Conservation (phyloP, 2,329 filamentous ascomycete species). For the Calonectria montana region DNA sequence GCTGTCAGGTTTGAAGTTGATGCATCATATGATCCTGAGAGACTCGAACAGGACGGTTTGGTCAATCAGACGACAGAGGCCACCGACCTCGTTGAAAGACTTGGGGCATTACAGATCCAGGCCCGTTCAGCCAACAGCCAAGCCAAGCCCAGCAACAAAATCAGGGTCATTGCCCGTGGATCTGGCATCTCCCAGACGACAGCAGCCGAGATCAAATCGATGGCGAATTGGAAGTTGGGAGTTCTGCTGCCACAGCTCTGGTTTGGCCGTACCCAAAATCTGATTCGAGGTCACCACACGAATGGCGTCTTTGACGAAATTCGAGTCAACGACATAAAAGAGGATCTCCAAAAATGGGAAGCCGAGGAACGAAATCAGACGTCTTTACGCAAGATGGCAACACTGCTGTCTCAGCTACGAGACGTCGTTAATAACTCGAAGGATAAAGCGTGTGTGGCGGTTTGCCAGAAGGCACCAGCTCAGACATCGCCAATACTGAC, state of each 20-base stretch:
- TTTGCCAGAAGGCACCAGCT: neutral
- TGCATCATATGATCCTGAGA: constrained; percentile 18
- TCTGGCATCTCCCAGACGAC: neutral
- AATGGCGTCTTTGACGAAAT: constrained; percentile 30
- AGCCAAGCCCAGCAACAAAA: neutral
- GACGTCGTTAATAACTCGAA: neutral
- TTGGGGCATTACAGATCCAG: neutral
- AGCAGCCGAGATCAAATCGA: constrained; percentile 39
- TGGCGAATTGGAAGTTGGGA: neutral
- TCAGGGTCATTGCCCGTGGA: constrained; percentile 5
- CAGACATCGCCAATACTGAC: neutral
- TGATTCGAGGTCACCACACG: constrained; percentile 36
- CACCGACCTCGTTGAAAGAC: neutral
- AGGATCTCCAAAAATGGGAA: constrained; percentile 24
- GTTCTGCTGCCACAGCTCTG: constrained; percentile 39
- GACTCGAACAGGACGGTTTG: neutral
- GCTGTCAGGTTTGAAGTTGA: constrained; percentile 35
- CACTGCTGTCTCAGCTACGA: constrained; percentile 7
- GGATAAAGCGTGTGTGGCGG: constrained; percentile 9
- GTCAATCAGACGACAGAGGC: neutral
- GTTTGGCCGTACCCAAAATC: constrained; percentile 42
- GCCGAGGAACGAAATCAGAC: neutral
- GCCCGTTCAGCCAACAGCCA: neutral
- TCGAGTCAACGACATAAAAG: neutral
- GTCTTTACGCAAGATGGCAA: constrained; percentile 13